These are phyloP conservation scores for Canariomyces notabilis DNA, from an alignment of 2,329 filamentous ascomycete genomes.

Conservation along the genomic window DNA sequence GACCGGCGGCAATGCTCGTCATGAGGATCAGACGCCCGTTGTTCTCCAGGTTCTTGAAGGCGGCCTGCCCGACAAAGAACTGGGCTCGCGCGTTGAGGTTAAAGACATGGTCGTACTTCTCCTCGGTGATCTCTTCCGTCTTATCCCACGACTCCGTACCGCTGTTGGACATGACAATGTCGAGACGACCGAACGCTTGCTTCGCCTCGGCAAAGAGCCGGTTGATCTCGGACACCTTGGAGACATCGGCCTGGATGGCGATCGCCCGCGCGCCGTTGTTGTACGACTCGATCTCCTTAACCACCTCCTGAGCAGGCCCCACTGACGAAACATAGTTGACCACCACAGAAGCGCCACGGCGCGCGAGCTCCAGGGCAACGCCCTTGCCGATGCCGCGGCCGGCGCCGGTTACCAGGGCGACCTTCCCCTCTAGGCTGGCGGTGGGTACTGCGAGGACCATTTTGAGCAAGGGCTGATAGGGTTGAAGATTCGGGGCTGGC, in stretches of 20 bases:
- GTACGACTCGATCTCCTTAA: conserved; percentile 43
- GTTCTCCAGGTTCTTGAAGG: conserved; percentile 63
- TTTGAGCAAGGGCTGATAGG: not conserved
- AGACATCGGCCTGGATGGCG: conserved; percentile 61
- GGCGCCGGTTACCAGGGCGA: conserved; percentile 59
- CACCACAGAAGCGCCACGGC: conserved; percentile 58
- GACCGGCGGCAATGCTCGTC: conserved; percentile 62
- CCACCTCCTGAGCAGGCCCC: conserved; percentile 51
- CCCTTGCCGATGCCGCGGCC: conserved; percentile 63
- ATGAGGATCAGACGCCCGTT: conserved; percentile 70
- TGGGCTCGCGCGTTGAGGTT: conserved; percentile 66
- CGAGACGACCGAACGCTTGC: conserved; percentile 61
- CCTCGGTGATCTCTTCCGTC: conserved; percentile 63
- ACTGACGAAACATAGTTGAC: conserved; percentile 62
- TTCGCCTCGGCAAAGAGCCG: conserved; percentile 62
- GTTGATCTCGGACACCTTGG: conserved; percentile 53
- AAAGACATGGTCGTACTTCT: conserved; percentile 68
- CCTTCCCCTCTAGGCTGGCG: conserved; percentile 43
- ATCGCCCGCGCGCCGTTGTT: conserved; percentile 53
- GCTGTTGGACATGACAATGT: conserved; percentile 69
- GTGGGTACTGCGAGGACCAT: conserved; percentile 29
- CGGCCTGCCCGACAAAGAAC: conserved; percentile 74
- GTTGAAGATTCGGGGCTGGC: not conserved
- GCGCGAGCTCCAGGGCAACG: conserved; percentile 62
- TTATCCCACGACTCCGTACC: conserved; percentile 68